Base-by-base conservation (phyloP, 2,329 filamentous ascomycete species). In the Sclerotinia sclerotiorum region DNA sequence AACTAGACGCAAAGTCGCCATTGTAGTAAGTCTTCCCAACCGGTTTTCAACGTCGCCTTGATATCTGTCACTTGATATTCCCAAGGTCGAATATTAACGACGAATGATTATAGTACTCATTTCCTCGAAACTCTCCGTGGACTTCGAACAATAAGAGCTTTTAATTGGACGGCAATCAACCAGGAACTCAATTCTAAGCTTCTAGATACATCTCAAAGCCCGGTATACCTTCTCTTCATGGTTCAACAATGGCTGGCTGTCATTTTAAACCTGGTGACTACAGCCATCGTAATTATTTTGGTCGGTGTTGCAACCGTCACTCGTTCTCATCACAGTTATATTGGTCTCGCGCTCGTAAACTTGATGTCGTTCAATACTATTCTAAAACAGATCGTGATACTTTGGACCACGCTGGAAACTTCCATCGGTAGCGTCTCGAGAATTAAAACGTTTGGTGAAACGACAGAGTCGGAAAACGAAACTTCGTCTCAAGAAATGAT, bases 191-290 rank as follows among this genome's bases (percentile, higher is more conserved):
- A 29, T 13, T 66, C 42, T 0, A 56, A 57, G 29, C 29, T 56
- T 15, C 24, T 46, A 11, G 52, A 49, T 32, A 17, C 32, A 44
- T 57, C 35, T 35, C 52, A 48, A 35, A 15, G 11, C 24, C 85
- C 86, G 0, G 84, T 84, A 66, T 88, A 88, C 72, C 79, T 87
- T 0, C 79, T 88, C 13, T 83, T 81, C 68, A 82, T 55, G 81
- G 81, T 87, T 2, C 87, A 88, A 74, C 80, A 83, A 44, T 88
- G 86, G 85, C 79, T 88, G 0, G 79, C 74, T 0, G 78, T 88
- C 0, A 80, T 81, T 0, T 67, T 74, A 17, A 65, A 73, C 15
- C 49, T 72, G 0, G 46, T 74, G 10, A 70, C 71, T 19, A 57
- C 46, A 11, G 71, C 29, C 19, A 42, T 58, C 19, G 29, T 58